Evolutionary conservation across 345 rosid species (phyloP), one percentile per base, ranked within the genome.

Genomic region (Arabis alpina): DNA sequence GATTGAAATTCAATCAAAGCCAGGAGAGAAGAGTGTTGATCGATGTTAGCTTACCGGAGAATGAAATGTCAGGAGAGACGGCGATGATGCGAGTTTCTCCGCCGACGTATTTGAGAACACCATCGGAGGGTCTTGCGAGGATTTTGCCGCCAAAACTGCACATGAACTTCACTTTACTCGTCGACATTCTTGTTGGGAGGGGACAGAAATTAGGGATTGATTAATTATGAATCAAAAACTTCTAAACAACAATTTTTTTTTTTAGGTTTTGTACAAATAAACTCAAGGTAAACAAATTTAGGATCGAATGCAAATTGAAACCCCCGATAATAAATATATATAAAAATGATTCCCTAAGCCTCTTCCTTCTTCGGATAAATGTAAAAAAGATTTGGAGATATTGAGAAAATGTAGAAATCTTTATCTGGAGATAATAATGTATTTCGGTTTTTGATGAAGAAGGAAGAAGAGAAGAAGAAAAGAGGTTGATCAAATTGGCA

Each of bases 81-180:
- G 90, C 82, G 45, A 91, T 72, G 68, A 89, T 88, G 2, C 99
- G 97, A 16, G 97, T 93, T 76, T 90, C 98, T 1, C 98, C 97
- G 14, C 98, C 97, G 41, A 88, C 85, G 51, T 94, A 94, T 77
- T 89, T 94, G 71, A 94, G 95, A 23, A 77, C 60, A 3, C 90
- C 90, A 7, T 89, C 99, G 12, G 56, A 54, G 8, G 84, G 83
- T 42, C 92, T 79, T 3, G 90, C 91, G 76, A 91, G 63, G 63
- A 94, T 94, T 80, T 82, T 89, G 54, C 99, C 99, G 63, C 97
- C 97, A 73, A 84, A 81, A 77, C 97, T 91, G 74, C 94, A 91
- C 63, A 89, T 66, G 39, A 94, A 86, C 82, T 94, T 94, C 34
- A 88, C 79, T 77, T 79, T 82, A 48, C 11, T 71, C 63, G 4